Evolutionary conservation across 148 eudicot species (phyloP), one percentile per base, ranked within the genome.

Genomic region (Rhododendron henanense): DNA sequence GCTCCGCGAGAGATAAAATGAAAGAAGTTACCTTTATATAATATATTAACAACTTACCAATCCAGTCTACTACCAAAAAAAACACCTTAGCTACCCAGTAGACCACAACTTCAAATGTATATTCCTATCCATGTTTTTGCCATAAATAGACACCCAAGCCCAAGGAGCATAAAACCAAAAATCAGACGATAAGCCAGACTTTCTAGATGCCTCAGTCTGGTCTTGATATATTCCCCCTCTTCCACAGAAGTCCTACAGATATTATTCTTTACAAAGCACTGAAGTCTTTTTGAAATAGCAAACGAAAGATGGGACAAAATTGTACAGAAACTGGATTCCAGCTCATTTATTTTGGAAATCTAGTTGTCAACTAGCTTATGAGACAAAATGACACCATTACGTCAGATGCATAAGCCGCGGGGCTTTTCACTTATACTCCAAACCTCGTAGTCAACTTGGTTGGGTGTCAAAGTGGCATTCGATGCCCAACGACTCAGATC

Each of bases 121-220:
- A 65, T 39, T 81, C 35, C 28, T 74, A 25, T 74, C 21, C 76
- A 35, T 41, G 41, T 53, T 48, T 71, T 15, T 83, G 61, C 23
- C 13, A 18, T 31, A 47, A 16, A 33, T 48, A 83, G 44, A 23
- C 28, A 10, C 7, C 11, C 3, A 33, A 48, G 78, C 63, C 39
- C 79, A 83, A n/a, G 44, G 74, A 65, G 55, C 28, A 53, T 63
- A 63, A n/a, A n/a, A 41, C 53, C 51, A 83, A 83, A 63, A 65
- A 55, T 41, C 47, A 65, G 14, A 44, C n/a, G 35, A 82, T 39
- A 61, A 2, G 41, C 84, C 15, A 37, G 33, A 61, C 48, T 39
- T 57, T 65, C 10, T 83, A 65, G 55, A 41, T 39, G 76, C 76
- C 74, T 11, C 25, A 83, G 25, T 44, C 53, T 44, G 53, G 2